Percentiles rank a stretch among this genome's conserved stretches.
Evolutionary conservation across 768 basidiomycete species (phyloP).

Genomic region (Coprinopsis strossmayeri): DNA sequence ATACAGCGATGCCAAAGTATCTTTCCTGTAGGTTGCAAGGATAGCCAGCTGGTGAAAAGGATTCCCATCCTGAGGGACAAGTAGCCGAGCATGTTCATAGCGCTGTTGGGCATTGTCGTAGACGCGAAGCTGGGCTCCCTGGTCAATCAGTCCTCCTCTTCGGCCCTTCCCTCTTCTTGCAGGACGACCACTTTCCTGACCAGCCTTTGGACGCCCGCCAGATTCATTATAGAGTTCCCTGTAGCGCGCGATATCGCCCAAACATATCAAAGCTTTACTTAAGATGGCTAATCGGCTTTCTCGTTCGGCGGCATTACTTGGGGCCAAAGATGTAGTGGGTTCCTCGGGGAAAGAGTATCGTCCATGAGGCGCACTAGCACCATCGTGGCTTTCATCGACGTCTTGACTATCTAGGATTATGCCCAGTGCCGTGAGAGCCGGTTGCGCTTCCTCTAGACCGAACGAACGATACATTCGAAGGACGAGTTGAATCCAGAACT

Average conservation of each 20-base stretch:
- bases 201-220: constrained; percentile 56
- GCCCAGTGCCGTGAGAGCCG: constrained; percentile 51
- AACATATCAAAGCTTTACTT: constrained; percentile 83
- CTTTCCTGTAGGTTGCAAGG: constrained; percentile 75
- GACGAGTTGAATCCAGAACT: constrained; percentile 83
- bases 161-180: constrained; percentile 33
- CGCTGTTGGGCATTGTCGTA: constrained; percentile 71
- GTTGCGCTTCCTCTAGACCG: constrained; percentile 55
- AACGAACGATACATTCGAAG: constrained; percentile 70
- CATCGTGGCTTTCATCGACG: constrained; percentile 15
- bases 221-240: constrained; percentile 82
- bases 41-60: constrained; percentile 96
- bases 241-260: constrained; percentile 94
- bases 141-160: constrained; percentile 37
- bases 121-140: constrained; percentile 53
- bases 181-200: constrained; percentile 53
- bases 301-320: constrained; percentile 44
- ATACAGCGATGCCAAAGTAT: constrained; percentile 72
- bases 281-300: constrained; percentile 66
- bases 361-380: constrained; percentile 15
- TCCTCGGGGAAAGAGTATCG: constrained; percentile 62
- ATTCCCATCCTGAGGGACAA: constrained; percentile 88
- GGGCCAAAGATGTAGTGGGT: constrained; percentile 30
- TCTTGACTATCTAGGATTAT: constrained; percentile 40
- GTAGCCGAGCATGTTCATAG: constrained; percentile 78